phyloP scores from a whole-genome alignment of 148 eudicot species.

The Silene uniflora region DNA sequence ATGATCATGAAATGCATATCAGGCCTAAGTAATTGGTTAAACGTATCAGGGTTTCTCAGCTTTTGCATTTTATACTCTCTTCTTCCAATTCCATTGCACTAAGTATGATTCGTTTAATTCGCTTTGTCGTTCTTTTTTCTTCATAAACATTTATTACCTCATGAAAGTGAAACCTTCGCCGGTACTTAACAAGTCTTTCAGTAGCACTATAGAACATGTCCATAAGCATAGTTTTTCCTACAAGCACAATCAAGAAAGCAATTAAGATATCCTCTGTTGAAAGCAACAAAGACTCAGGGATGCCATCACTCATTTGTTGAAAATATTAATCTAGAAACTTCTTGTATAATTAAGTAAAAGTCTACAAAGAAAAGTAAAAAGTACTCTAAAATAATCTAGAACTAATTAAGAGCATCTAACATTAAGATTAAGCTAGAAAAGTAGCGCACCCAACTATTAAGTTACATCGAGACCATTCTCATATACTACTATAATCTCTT shows the following conservation, averaged over 20 bases:
- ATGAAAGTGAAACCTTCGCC: constrained; percentile 92
- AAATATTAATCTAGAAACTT: no score
- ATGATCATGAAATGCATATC: constrained; percentile 11
- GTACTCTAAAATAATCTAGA: no score
- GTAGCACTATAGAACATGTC: constrained; percentile 91
- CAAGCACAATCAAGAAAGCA: constrained; percentile 23
- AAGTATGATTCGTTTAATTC: background rate
- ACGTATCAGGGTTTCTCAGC: background rate
- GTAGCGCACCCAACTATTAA: no score
- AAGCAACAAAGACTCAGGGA: background rate
- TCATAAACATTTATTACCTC: constrained; percentile 42
- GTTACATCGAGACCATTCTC: no score
- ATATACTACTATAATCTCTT: no score
- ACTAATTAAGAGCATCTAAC: no score
- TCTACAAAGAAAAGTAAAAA: no score
- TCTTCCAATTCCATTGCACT: background rate
- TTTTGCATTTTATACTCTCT: background rate
- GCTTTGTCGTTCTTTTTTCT: background rate
- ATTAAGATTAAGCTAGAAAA: no score
- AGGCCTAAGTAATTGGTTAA: background rate
- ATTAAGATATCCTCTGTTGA: constrained; percentile 1
- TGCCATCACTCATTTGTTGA: constrained; percentile 1
- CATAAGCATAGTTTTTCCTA: constrained; percentile 99
- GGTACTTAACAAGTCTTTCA: constrained; percentile 79
- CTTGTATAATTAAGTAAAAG: no score